Evolutionary conservation across 2,329 filamentous ascomycete species (phyloP).

Genomic region (Gnomoniopsis sp.): DNA sequence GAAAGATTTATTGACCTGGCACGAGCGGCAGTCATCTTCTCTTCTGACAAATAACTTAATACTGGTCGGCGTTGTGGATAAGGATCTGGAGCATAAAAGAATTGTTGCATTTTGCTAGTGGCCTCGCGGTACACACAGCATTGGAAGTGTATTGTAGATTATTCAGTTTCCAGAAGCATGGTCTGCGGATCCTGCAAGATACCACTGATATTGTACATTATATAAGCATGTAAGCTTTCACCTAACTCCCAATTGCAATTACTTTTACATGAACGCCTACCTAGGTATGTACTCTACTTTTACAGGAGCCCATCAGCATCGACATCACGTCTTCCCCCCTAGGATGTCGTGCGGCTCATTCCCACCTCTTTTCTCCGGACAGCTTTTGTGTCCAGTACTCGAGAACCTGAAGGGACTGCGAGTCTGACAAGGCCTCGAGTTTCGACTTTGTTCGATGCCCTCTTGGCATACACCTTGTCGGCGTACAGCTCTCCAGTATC

Average conservation of each 20-base stretch:
- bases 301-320: background rate
- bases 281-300: too few relatives aligned
- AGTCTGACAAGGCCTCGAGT: background rate
- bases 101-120: background rate
- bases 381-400: background rate
- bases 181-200: too few relatives aligned
- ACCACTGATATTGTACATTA: too few relatives aligned
- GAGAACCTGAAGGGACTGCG: background rate
- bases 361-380: background rate
- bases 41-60: background rate
- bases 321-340: background rate
- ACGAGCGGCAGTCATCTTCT: background rate
- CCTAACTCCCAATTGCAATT: too few relatives aligned
- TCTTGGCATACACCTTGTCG: background rate
- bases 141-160: background rate
- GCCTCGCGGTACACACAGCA: background rate
- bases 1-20: constrained; percentile 23
- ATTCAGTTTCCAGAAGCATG: too few relatives aligned
- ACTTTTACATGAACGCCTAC: too few relatives aligned
- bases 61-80: background rate
- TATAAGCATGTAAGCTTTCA: too few relatives aligned
- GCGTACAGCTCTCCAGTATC: background rate
- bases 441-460: background rate
- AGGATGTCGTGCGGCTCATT: background rate
- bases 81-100: background rate